Conservation (phyloP, 2,329 filamentous ascomycete species). For the Trichoderma brevicompactum region DNA sequence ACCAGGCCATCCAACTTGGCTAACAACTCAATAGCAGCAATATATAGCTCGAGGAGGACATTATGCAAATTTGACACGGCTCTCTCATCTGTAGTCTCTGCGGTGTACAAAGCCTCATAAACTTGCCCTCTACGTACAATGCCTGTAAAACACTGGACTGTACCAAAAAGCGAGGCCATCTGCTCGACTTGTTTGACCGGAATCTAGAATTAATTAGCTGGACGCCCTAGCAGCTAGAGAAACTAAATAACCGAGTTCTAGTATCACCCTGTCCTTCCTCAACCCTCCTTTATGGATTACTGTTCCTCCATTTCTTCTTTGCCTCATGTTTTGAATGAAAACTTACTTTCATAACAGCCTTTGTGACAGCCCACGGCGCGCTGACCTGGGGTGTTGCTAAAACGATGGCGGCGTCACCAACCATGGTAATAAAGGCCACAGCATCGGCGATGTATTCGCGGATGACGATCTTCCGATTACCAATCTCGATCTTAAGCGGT, state of each 20-base stretch:
- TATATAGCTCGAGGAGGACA: not conserved
- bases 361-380: slow-evolving; percentile 15
- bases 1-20: not conserved
- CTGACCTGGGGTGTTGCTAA: slow-evolving; percentile 10
- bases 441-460: slow-evolving; percentile 15
- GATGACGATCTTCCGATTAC: not conserved
- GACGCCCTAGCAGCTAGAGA: too few species aligned
- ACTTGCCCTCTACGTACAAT: slow-evolving; percentile 22
- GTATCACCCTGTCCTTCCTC: too few species aligned
- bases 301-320: too few species aligned
- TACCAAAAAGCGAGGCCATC: slow-evolving; percentile 3
- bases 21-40: not conserved
- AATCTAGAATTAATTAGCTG: not conserved
- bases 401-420: slow-evolving; percentile 5
- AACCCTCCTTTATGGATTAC: too few species aligned
- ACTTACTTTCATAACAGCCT: slow-evolving; percentile 10
- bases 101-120: not conserved
- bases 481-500: not conserved
- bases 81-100: not conserved
- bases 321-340: too few species aligned
- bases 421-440: slow-evolving; percentile 20
- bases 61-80: not conserved
- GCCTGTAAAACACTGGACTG: slow-evolving; percentile 4
- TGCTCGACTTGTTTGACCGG: not conserved
- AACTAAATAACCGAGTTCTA: too few species aligned